Percentiles rank a stretch among this genome's conserved stretches.
These are phyloP conservation scores for Selenicereus undatus DNA, from an alignment of 148 eudicot species.

Conservation along the genomic window DNA sequence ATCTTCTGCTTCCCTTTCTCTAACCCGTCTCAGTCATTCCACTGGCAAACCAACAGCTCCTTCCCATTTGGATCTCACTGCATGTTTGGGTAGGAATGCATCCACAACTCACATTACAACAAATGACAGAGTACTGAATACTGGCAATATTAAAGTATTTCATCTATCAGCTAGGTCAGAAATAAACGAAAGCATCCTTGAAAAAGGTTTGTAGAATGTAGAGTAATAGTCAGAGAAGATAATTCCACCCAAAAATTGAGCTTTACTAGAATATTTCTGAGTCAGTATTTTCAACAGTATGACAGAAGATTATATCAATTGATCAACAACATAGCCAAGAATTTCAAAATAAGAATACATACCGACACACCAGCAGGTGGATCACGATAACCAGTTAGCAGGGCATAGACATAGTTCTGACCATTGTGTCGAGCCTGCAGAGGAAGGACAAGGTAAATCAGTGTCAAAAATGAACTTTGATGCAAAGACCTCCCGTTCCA, in stretches of 20 bases:
- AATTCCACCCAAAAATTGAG: neutral
- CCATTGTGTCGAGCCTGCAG: constrained; percentile 89
- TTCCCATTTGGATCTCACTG: neutral
- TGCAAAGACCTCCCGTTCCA: neutral
- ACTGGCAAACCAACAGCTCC: neutral
- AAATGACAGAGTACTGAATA: neutral
- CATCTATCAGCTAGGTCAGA: neutral
- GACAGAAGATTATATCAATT: too few species aligned
- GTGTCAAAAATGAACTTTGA: neutral
- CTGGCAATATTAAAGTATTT: neutral
- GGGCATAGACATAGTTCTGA: constrained; percentile 76
- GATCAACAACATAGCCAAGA: too few species aligned
- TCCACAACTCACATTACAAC: neutral
- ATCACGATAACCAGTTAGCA: constrained; percentile 80
- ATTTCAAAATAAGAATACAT: constrained; percentile 1
- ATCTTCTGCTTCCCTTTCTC: neutral
- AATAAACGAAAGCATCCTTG: neutral
- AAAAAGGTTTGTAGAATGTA: neutral
- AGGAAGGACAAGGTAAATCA: constrained; percentile 1
- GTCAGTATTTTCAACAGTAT: too few species aligned
- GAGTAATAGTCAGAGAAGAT: neutral
- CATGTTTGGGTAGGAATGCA: neutral
- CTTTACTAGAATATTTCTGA: neutral
- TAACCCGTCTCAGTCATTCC: neutral
- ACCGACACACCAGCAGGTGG: constrained; percentile 91